Percentiles rank a stretch among this genome's conserved stretches.
Evolutionary conservation across 2,329 filamentous ascomycete species (phyloP).

Genomic region (Aschersonia sp.): DNA sequence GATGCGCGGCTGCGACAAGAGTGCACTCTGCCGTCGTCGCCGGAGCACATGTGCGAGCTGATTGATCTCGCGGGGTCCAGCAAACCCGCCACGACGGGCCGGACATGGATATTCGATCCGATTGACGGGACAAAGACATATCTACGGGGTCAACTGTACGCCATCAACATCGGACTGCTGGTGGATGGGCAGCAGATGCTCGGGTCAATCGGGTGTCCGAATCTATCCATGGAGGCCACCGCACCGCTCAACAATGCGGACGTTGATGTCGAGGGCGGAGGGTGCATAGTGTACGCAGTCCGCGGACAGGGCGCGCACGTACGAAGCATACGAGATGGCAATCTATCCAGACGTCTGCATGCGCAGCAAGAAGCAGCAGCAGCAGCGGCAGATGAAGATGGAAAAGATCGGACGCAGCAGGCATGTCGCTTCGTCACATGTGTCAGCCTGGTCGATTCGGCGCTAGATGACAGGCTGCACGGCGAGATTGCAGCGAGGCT

Average conservation of each 20-base stretch:
- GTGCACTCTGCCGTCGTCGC: slow-evolving; percentile 20
- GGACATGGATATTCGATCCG: slow-evolving; percentile 45
- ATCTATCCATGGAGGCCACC: slow-evolving; percentile 23
- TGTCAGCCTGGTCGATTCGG: slow-evolving; percentile 29
- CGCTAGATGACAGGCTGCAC: slow-evolving; percentile 29
- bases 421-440: slow-evolving; percentile 26
- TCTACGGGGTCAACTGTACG: slow-evolving; percentile 37
- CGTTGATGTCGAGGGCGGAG: slow-evolving; percentile 25
- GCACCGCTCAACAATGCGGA: slow-evolving; percentile 27
- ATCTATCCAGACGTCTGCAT: slow-evolving; percentile 15
- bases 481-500: slow-evolving; percentile 26
- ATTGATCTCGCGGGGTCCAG: slow-evolving; percentile 36
- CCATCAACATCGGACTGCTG: slow-evolving; percentile 40
- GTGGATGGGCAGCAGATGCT: slow-evolving; percentile 33
- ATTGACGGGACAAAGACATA: slow-evolving; percentile 47
- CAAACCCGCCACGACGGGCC: slow-evolving; percentile 18
- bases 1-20: slow-evolving; percentile 9
- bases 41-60: slow-evolving; percentile 33
- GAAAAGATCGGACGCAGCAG: too few relatives aligned
- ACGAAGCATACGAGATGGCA: slow-evolving; percentile 19
- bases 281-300: slow-evolving; percentile 36
- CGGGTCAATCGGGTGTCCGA: slow-evolving; percentile 33
- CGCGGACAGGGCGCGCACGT: slow-evolving; percentile 32
- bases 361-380: slow-evolving; percentile 10
- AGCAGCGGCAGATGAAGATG: too few relatives aligned